Evolutionary conservation across 139 green algal species (phyloP).

Genomic region (Eudorina sp.): DNA sequence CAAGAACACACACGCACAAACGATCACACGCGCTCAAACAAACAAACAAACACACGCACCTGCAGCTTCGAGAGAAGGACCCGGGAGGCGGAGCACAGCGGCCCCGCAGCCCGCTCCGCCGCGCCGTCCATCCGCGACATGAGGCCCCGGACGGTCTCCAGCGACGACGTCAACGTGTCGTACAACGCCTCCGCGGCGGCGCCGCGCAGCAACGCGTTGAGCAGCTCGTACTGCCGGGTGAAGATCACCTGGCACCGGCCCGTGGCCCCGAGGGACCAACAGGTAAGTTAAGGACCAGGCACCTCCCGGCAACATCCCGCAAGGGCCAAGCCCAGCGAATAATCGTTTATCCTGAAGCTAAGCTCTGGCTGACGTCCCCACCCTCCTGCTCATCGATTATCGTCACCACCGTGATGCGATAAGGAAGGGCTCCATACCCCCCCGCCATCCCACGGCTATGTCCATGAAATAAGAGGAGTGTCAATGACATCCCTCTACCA

Average conservation of each 20-base stretch:
- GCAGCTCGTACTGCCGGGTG: conserved; percentile 63
- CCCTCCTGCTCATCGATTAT: too few species aligned
- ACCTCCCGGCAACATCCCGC: too few species aligned
- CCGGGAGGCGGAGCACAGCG: conserved; percentile 50
- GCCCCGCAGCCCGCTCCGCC: conserved; percentile 39
- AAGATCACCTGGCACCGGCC: conserved; percentile 63
- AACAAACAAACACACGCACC: conserved; percentile 7
- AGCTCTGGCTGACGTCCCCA: too few species aligned
- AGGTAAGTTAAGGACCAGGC: too few species aligned
- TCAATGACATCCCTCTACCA: too few species aligned
- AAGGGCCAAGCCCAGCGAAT: too few species aligned
- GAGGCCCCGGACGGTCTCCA: conserved; percentile 54
- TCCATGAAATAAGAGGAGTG: too few species aligned
- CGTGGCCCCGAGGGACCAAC: too few species aligned
- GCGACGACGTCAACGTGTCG: conserved; percentile 42
- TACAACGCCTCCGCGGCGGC: conserved; percentile 54
- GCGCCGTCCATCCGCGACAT: conserved; percentile 33
- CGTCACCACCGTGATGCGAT: too few species aligned
- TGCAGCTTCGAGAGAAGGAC: conserved; percentile 69
- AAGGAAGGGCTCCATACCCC: too few species aligned
- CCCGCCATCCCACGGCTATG: too few species aligned
- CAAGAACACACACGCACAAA: not conserved
- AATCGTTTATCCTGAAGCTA: too few species aligned
- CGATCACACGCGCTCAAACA: not conserved
- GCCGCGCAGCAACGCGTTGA: conserved; percentile 45